Base-by-base conservation (phyloP, 1,284 basidiomycete species). In the Trametes hirsuta region DNA sequence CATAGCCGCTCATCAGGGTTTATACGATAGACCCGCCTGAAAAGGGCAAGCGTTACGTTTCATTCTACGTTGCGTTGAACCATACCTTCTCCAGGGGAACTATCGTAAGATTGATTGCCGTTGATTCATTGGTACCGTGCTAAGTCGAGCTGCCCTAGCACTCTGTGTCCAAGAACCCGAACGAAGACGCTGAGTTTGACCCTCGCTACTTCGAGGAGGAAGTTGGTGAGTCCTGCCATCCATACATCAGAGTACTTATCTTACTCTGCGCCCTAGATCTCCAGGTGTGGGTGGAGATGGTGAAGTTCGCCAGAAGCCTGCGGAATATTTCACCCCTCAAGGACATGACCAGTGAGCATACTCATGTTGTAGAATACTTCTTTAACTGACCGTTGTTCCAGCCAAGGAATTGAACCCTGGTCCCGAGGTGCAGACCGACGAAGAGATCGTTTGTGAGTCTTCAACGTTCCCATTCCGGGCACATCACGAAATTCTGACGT, bases 161-260 rank as follows among this genome's bases (percentile, higher is more conserved):
- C 54, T 71, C 78, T 15, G 72, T 69, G 0, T 77, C 77, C 2
- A 69, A 67, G 47, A 74, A 84, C 62, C 79, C 81, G 0, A 50
- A 64, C 5, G 73, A 70, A 14, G 72, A 80, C 46, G 79, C 83
- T 0, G 71, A 73, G 24, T 72, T 83, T 35, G 79, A 85, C 63
- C 82, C 83, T 42, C 76, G 75, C 49, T 81, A 81, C 68, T 82
- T 83, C 66, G 79, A 79, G 49, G 71, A 81, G 44, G 71, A 75
- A 53, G 77, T 82, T 66, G 83, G 84, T 73, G 69, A 71, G 68
- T 66, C 1, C 6, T 18, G 15, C 6, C 15, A 35, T 36, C 55
- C 51, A 58, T 25, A 63, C 62, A 15, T 61, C 12, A 18, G 22
- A 21, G 24, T n/a, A 12, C 30, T 30, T 2, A 10, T 11, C 36